Conservation (phyloP, 257 asterid genomes). For the Dorcoceras hygrometricum region DNA sequence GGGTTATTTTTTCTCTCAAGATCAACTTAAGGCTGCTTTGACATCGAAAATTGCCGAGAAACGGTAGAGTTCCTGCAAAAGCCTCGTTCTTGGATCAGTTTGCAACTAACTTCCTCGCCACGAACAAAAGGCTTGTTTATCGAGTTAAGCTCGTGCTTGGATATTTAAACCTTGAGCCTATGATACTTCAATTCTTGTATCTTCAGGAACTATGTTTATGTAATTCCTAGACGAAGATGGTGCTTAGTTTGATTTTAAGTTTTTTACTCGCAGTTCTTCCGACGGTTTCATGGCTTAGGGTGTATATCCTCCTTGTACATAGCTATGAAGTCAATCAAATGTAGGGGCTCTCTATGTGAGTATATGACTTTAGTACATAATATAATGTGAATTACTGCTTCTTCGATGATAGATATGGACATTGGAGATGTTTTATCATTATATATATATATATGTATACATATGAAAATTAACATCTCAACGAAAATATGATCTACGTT, state of each 20-base stretch:
- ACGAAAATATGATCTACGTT: too few species aligned
- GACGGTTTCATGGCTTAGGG: too few species aligned
- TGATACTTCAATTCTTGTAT: not conserved
- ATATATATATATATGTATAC: too few species aligned
- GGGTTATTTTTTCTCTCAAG: constrained; percentile 38
- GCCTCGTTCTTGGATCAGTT: not conserved
- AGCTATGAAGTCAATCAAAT: not conserved
- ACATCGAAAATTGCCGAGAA: constrained; percentile 34
- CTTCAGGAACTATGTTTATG: too few species aligned
- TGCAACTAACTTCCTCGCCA: not conserved
- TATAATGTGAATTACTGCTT: not conserved
- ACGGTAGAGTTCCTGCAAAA: constrained; percentile 6
- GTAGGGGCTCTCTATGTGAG: not conserved
- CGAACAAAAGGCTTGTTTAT: too few species aligned
- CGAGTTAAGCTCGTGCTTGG: not conserved
- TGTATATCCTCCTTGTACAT: not conserved
- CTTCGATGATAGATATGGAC: not conserved
- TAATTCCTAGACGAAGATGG: not conserved
- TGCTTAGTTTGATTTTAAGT: not conserved
- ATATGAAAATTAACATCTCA: too few species aligned
- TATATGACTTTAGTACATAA: not conserved
- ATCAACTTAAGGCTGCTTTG: constrained; percentile 45
- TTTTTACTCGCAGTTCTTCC: not conserved
- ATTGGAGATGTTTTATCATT: not conserved
- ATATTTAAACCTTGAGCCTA: not conserved